Evolutionary conservation across 805 yeast genomes (phyloP).

Genomic region (Candida manassasensis): DNA sequence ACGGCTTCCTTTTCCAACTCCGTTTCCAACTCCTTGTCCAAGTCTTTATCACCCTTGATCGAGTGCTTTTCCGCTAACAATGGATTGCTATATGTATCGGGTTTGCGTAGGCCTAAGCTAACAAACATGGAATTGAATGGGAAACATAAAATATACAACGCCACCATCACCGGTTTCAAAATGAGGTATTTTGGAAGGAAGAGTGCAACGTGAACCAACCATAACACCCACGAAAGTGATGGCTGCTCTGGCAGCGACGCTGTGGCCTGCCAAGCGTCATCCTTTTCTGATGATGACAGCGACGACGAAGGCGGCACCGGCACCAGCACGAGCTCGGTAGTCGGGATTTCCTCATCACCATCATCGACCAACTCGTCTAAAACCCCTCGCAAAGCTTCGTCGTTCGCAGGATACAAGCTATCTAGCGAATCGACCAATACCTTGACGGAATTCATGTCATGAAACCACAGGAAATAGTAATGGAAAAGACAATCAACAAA

Average conservation of each 20-base stretch:
- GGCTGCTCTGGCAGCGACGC: neutral
- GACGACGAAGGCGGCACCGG: too few relatives aligned
- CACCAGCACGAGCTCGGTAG: too few relatives aligned
- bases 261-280: neutral
- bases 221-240: neutral
- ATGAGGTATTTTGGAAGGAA: constrained; percentile 36
- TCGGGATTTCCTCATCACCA: constrained; percentile 4
- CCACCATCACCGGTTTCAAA: constrained; percentile 45
- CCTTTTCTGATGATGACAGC: neutral
- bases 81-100: too few relatives aligned
- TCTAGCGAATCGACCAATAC: constrained; percentile 31
- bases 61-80: too few relatives aligned
- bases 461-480: too few relatives aligned
- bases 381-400: constrained; percentile 6
- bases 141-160: constrained; percentile 14
- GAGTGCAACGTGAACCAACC: constrained; percentile 5
- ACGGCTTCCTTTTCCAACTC: neutral
- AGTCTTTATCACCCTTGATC: neutral
- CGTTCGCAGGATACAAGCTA: constrained; percentile 17
- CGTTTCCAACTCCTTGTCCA: neutral
- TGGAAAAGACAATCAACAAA: too few relatives aligned
- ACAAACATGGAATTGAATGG: neutral
- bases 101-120: neutral
- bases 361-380: constrained; percentile 1
- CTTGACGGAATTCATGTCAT: constrained; percentile 36